phyloP scores from a whole-genome alignment of 2,329 filamentous ascomycete genomes.

The Talaromyces sp. region DNA sequence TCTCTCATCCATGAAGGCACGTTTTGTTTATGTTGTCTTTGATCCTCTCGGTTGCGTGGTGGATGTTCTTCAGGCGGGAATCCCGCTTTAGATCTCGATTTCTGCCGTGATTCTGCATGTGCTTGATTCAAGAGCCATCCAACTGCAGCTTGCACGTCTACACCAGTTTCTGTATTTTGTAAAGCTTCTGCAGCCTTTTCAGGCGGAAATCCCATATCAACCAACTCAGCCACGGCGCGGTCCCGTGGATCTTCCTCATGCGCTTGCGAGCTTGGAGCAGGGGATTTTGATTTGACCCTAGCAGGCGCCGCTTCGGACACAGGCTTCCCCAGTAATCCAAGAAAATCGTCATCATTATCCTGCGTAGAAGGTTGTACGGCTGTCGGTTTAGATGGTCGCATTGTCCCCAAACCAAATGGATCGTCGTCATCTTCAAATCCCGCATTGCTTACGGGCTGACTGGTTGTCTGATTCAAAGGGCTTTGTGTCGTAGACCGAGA shows the following conservation, averaged over 20 bases:
- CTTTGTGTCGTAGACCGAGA: slow-evolving; percentile 21
- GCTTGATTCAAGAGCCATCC: slow-evolving; percentile 88
- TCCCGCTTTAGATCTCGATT: slow-evolving; percentile 42
- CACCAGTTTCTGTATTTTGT: slow-evolving; percentile 69
- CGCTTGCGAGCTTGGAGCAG: slow-evolving; percentile 19
- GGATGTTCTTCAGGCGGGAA: slow-evolving; percentile 16
- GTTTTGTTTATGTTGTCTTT: slow-evolving; percentile 26
- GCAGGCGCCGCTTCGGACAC: slow-evolving; percentile 47
- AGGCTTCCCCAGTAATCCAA: slow-evolving; percentile 57
- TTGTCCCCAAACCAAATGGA: slow-evolving; percentile 72
- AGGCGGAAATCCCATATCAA: slow-evolving; percentile 89
- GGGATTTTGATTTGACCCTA: slow-evolving; percentile 21
- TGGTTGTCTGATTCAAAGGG: slow-evolving; percentile 17
- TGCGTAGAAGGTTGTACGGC: slow-evolving; percentile 41
- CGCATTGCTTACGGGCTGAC: slow-evolving; percentile 19
- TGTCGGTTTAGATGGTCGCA: slow-evolving; percentile 49
- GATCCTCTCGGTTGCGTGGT: slow-evolving; percentile 23
- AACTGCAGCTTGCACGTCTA: slow-evolving; percentile 79
- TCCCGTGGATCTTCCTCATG: slow-evolving; percentile 56
- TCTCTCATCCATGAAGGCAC: slow-evolving; percentile 61
- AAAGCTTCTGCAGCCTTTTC: slow-evolving; percentile 79
- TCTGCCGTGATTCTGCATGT: slow-evolving; percentile 74
- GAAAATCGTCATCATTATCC: slow-evolving; percentile 55
- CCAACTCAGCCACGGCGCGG: slow-evolving; percentile 75
- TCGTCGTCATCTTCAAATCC: slow-evolving; percentile 69